phyloP scores from a whole-genome alignment of 352 stramenopile genomes.

The Phytophthora pinifolia region DNA sequence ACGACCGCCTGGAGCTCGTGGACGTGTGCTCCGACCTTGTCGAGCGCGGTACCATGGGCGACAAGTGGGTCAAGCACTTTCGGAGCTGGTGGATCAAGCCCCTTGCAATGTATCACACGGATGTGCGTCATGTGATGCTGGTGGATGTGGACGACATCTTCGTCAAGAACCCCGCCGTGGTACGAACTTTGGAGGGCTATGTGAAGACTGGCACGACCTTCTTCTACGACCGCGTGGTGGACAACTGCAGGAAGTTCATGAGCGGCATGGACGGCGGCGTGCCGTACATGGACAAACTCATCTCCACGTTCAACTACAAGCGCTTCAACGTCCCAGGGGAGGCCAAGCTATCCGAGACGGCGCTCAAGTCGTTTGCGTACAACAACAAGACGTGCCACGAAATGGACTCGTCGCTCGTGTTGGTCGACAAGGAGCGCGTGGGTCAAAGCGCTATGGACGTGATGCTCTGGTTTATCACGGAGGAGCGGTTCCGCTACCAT shows the following conservation, averaged over 20 bases:
- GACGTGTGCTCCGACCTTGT: slow-evolving; percentile 40
- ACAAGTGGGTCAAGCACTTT: slow-evolving; percentile 19
- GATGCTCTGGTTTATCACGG: slow-evolving; percentile 35
- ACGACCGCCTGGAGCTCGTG: slow-evolving; percentile 33
- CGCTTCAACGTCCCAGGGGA: slow-evolving; percentile 34
- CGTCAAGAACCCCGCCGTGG: slow-evolving; percentile 41
- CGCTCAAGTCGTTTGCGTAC: slow-evolving; percentile 48
- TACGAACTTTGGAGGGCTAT: slow-evolving; percentile 44
- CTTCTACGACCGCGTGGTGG: slow-evolving; percentile 56
- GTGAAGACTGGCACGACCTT: slow-evolving; percentile 29
- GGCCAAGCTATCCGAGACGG: slow-evolving; percentile 33
- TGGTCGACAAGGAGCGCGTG: slow-evolving; percentile 34
- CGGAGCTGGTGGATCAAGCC: slow-evolving; percentile 45
- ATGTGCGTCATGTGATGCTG: slow-evolving; percentile 29
- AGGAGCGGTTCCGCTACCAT: slow-evolving; percentile 30
- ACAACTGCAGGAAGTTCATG: slow-evolving; percentile 45
- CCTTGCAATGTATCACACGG: slow-evolving; percentile 27
- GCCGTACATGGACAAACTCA: slow-evolving; percentile 44
- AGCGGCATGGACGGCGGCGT: slow-evolving; percentile 32
- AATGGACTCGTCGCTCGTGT: slow-evolving; percentile 42
- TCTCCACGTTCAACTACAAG: slow-evolving; percentile 59
- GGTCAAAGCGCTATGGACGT: slow-evolving; percentile 33
- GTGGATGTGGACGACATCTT: slow-evolving; percentile 31
- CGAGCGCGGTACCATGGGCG: slow-evolving; percentile 12
- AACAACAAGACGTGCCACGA: slow-evolving; percentile 54